Evolutionary conservation across 2,329 filamentous ascomycete genomes (phyloP).

Genomic region (Ascosphaera apis): DNA sequence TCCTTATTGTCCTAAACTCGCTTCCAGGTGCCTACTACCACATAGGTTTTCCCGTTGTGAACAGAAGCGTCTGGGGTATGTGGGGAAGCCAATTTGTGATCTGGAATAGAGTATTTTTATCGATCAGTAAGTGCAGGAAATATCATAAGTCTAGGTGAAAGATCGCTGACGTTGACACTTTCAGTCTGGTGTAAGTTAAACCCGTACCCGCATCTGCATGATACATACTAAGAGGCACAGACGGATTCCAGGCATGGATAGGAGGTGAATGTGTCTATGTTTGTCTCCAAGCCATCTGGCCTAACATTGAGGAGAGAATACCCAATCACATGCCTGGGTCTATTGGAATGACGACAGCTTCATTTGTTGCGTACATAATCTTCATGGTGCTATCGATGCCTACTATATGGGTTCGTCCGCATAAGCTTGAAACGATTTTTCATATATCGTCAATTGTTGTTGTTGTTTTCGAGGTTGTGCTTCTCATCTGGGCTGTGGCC

Average conservation of each 20-base stretch:
- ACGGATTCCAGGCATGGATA: constrained; percentile 24
- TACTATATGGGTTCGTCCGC: constrained; percentile 22
- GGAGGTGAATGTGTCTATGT: constrained; percentile 25
- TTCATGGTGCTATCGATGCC: constrained; percentile 24
- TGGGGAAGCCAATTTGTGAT: constrained; percentile 8
- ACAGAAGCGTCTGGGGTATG: constrained; percentile 17
- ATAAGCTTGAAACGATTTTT: constrained; percentile 22
- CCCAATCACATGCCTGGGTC: constrained; percentile 19
- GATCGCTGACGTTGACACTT: not conserved
- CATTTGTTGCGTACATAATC: constrained; percentile 23
- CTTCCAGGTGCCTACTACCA: constrained; percentile 49
- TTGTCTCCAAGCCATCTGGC: constrained; percentile 24
- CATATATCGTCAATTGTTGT: constrained; percentile 19
- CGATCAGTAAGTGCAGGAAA: constrained; percentile 14
- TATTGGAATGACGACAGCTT: constrained; percentile 23
- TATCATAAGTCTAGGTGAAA: not conserved
- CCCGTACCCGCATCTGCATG: not conserved
- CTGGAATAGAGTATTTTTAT: constrained; percentile 9
- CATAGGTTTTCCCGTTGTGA: constrained; percentile 57
- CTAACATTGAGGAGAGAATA: constrained; percentile 20
- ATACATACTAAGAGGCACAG: constrained; percentile 7
- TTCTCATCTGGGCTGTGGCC: constrained; percentile 23
- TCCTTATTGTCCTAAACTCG: constrained; percentile 21
- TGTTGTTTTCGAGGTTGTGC: constrained; percentile 19
- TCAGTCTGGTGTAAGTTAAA: constrained; percentile 7